Conservation (phyloP, 2,329 filamentous ascomycete genomes). For the Hypoxylon sp. region DNA sequence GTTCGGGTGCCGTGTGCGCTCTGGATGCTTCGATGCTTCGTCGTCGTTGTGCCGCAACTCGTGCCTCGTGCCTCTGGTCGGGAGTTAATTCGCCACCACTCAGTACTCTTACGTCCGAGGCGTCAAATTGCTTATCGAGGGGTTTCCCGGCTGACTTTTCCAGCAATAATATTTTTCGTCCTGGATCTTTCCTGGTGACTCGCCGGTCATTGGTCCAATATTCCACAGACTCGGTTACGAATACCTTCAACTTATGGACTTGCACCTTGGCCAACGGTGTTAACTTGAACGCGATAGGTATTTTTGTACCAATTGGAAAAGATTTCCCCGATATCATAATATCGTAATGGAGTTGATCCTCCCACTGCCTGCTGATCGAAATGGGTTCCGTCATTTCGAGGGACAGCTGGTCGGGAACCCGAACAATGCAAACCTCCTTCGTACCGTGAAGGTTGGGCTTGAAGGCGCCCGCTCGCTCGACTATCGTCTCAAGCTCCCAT, state of each 20-base stretch:
- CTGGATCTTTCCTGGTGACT: constrained; percentile 84
- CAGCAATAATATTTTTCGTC: constrained; percentile 83
- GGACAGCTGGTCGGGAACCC: constrained; percentile 86
- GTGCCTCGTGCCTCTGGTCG: constrained; percentile 57
- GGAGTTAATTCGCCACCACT: constrained; percentile 79
- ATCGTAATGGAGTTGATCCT: constrained; percentile 94
- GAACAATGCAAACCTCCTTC: constrained; percentile 84
- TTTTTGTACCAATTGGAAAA: constrained; percentile 85
- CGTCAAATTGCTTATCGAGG: constrained; percentile 75
- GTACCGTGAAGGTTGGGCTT: constrained; percentile 84
- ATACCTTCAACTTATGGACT: constrained; percentile 91
- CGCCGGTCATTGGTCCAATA: constrained; percentile 88
- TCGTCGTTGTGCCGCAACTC: constrained; percentile 56
- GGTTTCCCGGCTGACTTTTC: constrained; percentile 87
- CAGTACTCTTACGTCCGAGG: constrained; percentile 78
- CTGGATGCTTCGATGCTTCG: constrained; percentile 64
- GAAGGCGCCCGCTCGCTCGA: constrained; percentile 89
- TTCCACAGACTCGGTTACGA: constrained; percentile 87
- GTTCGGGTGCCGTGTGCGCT: constrained; percentile 50
- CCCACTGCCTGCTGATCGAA: constrained; percentile 92
- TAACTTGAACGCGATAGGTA: constrained; percentile 93
- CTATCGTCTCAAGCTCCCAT: constrained; percentile 84
- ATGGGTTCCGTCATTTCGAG: constrained; percentile 93
- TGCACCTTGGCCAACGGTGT: constrained; percentile 93
- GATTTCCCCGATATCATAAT: constrained; percentile 97